These are phyloP conservation scores for Colletotrichum zoysiae DNA, from an alignment of 2,329 filamentous ascomycete genomes.

Conservation along the genomic window DNA sequence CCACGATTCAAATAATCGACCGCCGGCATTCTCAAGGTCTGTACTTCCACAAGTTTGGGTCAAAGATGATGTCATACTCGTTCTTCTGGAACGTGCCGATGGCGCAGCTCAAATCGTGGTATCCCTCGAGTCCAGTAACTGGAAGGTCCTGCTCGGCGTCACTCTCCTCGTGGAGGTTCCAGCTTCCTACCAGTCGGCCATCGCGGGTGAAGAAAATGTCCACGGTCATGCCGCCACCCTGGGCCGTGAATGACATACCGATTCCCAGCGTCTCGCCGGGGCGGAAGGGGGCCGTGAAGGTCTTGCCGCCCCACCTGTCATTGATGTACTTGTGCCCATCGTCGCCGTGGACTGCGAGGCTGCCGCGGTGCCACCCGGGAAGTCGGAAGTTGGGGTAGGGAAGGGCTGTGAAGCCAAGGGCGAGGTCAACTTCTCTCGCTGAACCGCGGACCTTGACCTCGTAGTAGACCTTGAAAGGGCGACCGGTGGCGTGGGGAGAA, in stretches of 20 bases:
- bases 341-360: conserved; percentile 82
- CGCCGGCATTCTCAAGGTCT: conserved; percentile 28
- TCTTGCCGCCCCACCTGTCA: conserved; percentile 78
- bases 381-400: conserved; percentile 84
- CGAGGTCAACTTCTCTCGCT: conserved; percentile 65
- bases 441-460: conserved; percentile 70
- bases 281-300: conserved; percentile 75
- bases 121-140: conserved; percentile 76
- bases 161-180: conserved; percentile 81
- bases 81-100: conserved; percentile 79
- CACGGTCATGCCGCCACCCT: conserved; percentile 58
- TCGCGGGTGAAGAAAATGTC: conserved; percentile 79
- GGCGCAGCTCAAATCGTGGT: conserved; percentile 77
- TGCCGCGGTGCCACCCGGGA: conserved; percentile 84
- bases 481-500: conserved; percentile 61
- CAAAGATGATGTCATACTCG: conserved; percentile 75
- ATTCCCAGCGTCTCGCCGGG: conserved; percentile 77
- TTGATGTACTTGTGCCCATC: conserved; percentile 83
- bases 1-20: background rate
- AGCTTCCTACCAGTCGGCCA: conserved; percentile 69
- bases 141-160: conserved; percentile 73
- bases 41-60: conserved; percentile 70
- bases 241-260: conserved; percentile 72
- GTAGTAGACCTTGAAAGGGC: conserved; percentile 74
- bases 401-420: conserved; percentile 77